A percentile compares a stretch with the other conserved stretches of the same genome.
These are phyloP conservation scores for Naganishia liquefaciens DNA, from an alignment of 1,284 basidiomycete species.

Conservation along the genomic window DNA sequence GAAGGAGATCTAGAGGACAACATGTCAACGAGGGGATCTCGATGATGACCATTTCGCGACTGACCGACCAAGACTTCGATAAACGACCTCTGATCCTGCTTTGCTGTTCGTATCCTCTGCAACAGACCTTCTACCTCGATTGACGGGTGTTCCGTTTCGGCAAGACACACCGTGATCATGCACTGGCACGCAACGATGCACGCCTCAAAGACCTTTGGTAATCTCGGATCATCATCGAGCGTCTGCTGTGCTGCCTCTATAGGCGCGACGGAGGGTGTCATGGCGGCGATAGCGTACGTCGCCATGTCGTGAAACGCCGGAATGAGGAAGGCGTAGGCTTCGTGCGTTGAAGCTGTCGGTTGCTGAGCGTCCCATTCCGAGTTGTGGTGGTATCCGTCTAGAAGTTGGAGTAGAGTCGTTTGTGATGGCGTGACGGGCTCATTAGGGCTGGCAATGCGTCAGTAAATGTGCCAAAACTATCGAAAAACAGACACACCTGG, in stretches of 20 bases:
- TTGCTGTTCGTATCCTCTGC: not conserved
- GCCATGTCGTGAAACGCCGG: conserved; percentile 35
- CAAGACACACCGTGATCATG: conserved; percentile 66
- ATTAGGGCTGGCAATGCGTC: conserved; percentile 56
- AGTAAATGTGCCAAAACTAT: conserved; percentile 9
- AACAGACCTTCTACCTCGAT: not conserved
- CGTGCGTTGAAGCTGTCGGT: conserved; percentile 23
- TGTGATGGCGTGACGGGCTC: conserved; percentile 80
- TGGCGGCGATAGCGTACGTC: conserved; percentile 38
- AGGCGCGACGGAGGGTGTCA: conserved; percentile 26
- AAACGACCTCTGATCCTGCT: conserved; percentile 55
- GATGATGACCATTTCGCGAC: conserved; percentile 39
- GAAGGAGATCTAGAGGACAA: conserved; percentile 62
- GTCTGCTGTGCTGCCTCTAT: conserved; percentile 2
- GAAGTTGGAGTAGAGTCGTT: conserved; percentile 76
- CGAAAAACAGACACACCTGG: conserved; percentile 47
- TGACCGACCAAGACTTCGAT: conserved; percentile 65
- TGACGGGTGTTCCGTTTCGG: conserved; percentile 51
- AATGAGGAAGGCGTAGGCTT: conserved; percentile 36
- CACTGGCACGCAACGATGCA: conserved; percentile 75
- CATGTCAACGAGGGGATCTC: conserved; percentile 14
- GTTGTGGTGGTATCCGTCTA: conserved; percentile 73
- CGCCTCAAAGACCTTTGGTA: conserved; percentile 68
- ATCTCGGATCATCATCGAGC: conserved; percentile 44
- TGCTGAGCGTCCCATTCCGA: conserved; percentile 16